Percentiles rank a stretch among this genome's conserved stretches.
Evolutionary conservation across 2,329 filamentous ascomycete genomes (phyloP).

Genomic region (Ophiostoma tasmaniense): DNA sequence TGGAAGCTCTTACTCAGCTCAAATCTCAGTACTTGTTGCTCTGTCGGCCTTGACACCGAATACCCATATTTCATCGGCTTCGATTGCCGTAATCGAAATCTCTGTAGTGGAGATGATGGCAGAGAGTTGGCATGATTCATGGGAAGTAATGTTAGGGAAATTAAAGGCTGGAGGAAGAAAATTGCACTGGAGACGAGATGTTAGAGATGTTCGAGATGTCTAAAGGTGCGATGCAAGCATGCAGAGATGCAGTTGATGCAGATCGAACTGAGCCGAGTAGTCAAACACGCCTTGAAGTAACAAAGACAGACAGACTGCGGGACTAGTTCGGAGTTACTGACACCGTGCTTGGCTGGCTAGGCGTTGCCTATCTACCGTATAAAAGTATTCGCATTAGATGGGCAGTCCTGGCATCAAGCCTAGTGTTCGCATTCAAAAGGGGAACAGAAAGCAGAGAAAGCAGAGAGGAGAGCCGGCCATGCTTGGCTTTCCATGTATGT

Average conservation of each 20-base stretch:
- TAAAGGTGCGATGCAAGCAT: not conserved
- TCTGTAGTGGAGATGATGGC: not conserved
- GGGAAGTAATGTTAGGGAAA: not conserved
- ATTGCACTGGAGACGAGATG: not conserved
- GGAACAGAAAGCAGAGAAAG: not conserved
- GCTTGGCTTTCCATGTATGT: not conserved
- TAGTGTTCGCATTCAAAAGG: not conserved
- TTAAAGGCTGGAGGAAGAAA: not conserved
- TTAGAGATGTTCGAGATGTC: no score
- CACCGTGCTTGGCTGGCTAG: not conserved
- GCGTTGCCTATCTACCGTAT: no score
- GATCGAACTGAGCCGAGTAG: not conserved
- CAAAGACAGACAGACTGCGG: not conserved
- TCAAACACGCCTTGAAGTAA: not conserved
- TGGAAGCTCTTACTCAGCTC: not conserved
- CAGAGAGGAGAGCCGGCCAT: not conserved
- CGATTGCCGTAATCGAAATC: not conserved
- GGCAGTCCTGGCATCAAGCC: not conserved
- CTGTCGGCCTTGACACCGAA: not conserved
- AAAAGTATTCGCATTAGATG: not conserved
- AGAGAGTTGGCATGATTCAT: not conserved
- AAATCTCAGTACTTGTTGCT: not conserved
- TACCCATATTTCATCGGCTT: not conserved
- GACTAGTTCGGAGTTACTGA: not conserved
- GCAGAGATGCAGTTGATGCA: not conserved